A percentile compares a stretch with the other conserved stretches of the same genome.
These are phyloP conservation scores for Cotoneaster glaucophyllus DNA, from an alignment of 306 rosid genomes.

Conservation along the genomic window DNA sequence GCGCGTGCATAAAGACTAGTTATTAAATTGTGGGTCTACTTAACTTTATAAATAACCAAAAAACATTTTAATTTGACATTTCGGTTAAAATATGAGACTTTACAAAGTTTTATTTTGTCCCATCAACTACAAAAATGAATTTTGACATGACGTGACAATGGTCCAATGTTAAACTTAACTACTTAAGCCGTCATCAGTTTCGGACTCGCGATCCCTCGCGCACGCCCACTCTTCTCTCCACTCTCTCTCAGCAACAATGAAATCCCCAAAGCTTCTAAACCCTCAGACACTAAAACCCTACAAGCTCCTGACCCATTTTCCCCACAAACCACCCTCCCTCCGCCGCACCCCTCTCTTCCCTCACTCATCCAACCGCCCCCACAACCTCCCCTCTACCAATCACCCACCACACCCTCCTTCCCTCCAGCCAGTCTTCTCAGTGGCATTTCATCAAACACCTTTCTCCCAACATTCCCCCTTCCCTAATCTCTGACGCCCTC, in stretches of 20 bases:
- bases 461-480: constrained; percentile 36
- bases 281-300: constrained; percentile 11
- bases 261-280: constrained; percentile 1
- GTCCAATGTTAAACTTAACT: no score
- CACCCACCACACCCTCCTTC: constrained; percentile 28
- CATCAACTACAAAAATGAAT: no score
- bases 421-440: constrained; percentile 52
- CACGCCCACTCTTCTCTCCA: neutral
- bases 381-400: constrained; percentile 8
- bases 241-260: constrained; percentile 15
- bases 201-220: neutral
- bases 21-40: no score
- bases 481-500: constrained; percentile 43
- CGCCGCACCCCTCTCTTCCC: constrained; percentile 14
- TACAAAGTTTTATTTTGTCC: no score
- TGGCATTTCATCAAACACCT: constrained; percentile 80
- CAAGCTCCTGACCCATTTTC: constrained; percentile 11
- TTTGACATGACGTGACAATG: no score
- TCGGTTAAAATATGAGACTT: no score
- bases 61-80: no score
- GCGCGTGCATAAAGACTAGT: no score
- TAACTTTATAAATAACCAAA: no score
- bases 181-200: no score
- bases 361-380: constrained; percentile 10
- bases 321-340: neutral